Evolutionary conservation across 495 filamentous ascomycete genomes (phyloP).

Genomic region (Penicillium herquei): DNA sequence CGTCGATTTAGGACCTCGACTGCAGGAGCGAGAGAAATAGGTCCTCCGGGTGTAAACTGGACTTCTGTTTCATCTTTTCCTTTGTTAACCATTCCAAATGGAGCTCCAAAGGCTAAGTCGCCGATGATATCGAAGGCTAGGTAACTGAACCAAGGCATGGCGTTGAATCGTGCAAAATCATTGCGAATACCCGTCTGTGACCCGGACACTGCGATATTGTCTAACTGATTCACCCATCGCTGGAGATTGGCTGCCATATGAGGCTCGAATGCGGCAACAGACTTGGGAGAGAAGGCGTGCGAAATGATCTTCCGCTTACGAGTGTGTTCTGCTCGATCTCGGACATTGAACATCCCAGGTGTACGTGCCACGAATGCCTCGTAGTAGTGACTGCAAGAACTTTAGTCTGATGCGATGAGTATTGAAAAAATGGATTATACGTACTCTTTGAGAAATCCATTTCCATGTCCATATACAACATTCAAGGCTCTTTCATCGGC

Average conservation of each 20-base stretch:
- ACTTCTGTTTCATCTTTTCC: slow-evolving; percentile 50
- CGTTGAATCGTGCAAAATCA: slow-evolving; percentile 58
- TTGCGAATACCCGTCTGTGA: slow-evolving; percentile 5
- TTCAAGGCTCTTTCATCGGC: slow-evolving; percentile 27
- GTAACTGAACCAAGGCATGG: slow-evolving; percentile 82
- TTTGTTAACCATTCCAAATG: slow-evolving; percentile 41
- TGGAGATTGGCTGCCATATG: slow-evolving; percentile 73
- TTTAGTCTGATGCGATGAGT: background rate
- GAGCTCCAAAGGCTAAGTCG: slow-evolving; percentile 36
- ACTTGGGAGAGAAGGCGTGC: slow-evolving; percentile 73
- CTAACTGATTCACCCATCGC: slow-evolving; percentile 64
- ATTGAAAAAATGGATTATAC: background rate
- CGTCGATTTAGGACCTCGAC: slow-evolving; percentile 39
- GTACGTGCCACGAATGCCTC: slow-evolving; percentile 77
- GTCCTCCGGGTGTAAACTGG: slow-evolving; percentile 21
- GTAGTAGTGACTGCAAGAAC: slow-evolving; percentile 61
- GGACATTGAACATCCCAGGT: slow-evolving; percentile 79
- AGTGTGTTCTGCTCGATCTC: slow-evolving; percentile 71
- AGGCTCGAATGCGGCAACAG: slow-evolving; percentile 71
- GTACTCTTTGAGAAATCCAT: slow-evolving; percentile 64
- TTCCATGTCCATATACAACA: slow-evolving; percentile 48
- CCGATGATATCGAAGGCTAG: slow-evolving; percentile 63
- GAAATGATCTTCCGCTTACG: slow-evolving; percentile 78
- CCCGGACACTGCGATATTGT: slow-evolving; percentile 40
- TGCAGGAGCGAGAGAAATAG: slow-evolving; percentile 32